A percentile compares a stretch with the other conserved stretches of the same genome.
Conservation (phyloP, 163 green algal species). For the Scenedesmus sp. region DNA sequence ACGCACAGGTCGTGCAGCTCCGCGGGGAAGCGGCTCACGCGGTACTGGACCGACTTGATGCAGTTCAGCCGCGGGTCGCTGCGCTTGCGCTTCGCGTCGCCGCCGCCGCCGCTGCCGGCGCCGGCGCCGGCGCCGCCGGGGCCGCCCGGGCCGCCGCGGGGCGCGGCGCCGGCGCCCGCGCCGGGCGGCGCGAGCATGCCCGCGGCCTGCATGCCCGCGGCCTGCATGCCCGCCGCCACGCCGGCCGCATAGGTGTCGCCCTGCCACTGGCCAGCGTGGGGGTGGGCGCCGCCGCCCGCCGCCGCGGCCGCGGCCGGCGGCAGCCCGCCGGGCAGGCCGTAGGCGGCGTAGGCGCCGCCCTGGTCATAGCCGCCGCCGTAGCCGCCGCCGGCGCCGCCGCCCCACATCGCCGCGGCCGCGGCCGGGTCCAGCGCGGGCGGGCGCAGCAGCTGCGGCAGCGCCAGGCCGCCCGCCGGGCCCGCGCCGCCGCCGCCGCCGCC, state of each 20-base stretch:
- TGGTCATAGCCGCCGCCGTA: too few relatives aligned
- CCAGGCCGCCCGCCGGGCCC: not conserved
- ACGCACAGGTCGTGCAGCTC: constrained; percentile 32
- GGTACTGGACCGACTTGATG: constrained; percentile 44
- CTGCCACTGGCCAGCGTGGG: too few relatives aligned
- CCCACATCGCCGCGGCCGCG: too few relatives aligned
- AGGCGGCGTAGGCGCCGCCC: too few relatives aligned
- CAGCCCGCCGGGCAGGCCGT: too few relatives aligned
- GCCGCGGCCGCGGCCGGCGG: too few relatives aligned
- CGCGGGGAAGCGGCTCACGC: constrained; percentile 34
- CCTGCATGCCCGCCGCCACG: too few relatives aligned
- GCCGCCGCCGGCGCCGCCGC: too few relatives aligned
- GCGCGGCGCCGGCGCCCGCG: not conserved
- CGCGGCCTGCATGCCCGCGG: not conserved
- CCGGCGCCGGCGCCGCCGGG: not conserved
- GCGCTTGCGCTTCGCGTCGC: not conserved
- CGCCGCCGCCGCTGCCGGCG: not conserved
- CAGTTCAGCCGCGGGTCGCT: constrained; percentile 37
- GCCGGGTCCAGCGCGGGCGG: too few relatives aligned
- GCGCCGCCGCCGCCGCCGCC: not conserved
- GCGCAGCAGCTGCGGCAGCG: not conserved
- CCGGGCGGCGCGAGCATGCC: not conserved
- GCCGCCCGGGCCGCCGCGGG: too few relatives aligned
- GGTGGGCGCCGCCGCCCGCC: too few relatives aligned
- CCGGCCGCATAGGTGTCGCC: too few relatives aligned